These are phyloP conservation scores for Suillus plorans DNA, from an alignment of 768 basidiomycete species.

Conservation along the genomic window DNA sequence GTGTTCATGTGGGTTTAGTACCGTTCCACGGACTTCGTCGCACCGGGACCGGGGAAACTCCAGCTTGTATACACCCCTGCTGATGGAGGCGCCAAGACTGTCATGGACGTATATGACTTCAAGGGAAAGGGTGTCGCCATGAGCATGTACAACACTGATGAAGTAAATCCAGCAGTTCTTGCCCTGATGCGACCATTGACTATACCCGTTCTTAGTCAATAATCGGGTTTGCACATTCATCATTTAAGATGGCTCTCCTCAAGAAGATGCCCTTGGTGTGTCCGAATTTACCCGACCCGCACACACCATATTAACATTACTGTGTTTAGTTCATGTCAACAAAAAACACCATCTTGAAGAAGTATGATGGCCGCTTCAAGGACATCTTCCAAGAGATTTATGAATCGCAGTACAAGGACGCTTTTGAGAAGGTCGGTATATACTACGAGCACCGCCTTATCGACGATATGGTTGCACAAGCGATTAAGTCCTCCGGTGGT, in stretches of 20 bases:
- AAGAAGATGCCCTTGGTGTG: conserved; percentile 78
- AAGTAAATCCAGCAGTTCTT: conserved; percentile 43
- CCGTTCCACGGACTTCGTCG: conserved; percentile 90
- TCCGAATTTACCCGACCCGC: conserved; percentile 11
- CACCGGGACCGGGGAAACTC: conserved; percentile 89
- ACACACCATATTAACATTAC: conserved; percentile 5
- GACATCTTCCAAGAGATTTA: conserved; percentile 99
- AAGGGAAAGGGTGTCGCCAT: conserved; percentile 90
- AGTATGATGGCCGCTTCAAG: conserved; percentile 98
- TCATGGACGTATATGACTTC: conserved; percentile 90
- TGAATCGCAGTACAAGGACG: conserved; percentile 70
- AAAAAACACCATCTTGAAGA: conserved; percentile 97
- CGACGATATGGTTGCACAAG: conserved; percentile 98
- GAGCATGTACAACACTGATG: conserved; percentile 98
- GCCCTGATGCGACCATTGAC: not conserved
- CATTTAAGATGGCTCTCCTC: conserved; percentile 91
- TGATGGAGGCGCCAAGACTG: conserved; percentile 65
- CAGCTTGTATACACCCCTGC: conserved; percentile 88
- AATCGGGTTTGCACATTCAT: conserved; percentile 92
- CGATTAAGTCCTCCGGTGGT: conserved; percentile 93
- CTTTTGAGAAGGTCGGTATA: conserved; percentile 69
- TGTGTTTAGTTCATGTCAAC: conserved; percentile 84
- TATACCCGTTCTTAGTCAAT: conserved; percentile 60
- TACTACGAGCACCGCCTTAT: conserved; percentile 97
- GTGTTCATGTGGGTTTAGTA: conserved; percentile 51